Conservation (phyloP, 2,329 filamentous ascomycete genomes). For the Ustulina deusta region DNA sequence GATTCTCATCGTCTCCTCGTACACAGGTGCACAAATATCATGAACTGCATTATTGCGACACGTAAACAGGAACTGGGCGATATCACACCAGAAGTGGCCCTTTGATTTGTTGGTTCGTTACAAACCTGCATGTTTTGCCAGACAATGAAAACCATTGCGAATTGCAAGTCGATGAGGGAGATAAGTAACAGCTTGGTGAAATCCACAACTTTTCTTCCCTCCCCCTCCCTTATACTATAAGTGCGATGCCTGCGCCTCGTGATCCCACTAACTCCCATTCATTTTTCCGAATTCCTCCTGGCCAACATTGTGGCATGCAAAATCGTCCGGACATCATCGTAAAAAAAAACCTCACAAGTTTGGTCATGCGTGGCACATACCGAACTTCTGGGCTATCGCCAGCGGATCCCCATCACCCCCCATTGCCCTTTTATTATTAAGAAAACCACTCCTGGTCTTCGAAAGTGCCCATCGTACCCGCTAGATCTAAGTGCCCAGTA, state of each 20-base stretch:
- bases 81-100: background rate
- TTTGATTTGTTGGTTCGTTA: conserved; percentile 26
- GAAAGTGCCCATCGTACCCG: conserved; percentile 36
- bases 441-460: conserved; percentile 35
- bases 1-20: background rate
- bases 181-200: conserved; percentile 15
- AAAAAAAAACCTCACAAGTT: conserved; percentile 29
- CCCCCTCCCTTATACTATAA: conserved; percentile 31
- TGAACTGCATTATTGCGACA: background rate
- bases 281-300: conserved; percentile 41
- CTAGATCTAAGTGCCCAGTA: conserved; percentile 34
- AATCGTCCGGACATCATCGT: conserved; percentile 31
- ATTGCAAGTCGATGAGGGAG: conserved; percentile 7
- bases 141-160: conserved; percentile 14
- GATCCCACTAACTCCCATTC: conserved; percentile 43
- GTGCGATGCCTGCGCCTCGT: conserved; percentile 26
- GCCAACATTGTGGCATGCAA: conserved; percentile 30
- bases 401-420: conserved; percentile 30
- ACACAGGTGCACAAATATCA: background rate
- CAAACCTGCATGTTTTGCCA: background rate
- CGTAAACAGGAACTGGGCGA: background rate
- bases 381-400: conserved; percentile 33
- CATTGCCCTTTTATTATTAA: conserved; percentile 41
- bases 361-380: conserved; percentile 28
- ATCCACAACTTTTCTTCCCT: conserved; percentile 29